Conservation (phyloP, 2,329 filamentous ascomycete genomes). For the Mollisiaceae sp. region DNA sequence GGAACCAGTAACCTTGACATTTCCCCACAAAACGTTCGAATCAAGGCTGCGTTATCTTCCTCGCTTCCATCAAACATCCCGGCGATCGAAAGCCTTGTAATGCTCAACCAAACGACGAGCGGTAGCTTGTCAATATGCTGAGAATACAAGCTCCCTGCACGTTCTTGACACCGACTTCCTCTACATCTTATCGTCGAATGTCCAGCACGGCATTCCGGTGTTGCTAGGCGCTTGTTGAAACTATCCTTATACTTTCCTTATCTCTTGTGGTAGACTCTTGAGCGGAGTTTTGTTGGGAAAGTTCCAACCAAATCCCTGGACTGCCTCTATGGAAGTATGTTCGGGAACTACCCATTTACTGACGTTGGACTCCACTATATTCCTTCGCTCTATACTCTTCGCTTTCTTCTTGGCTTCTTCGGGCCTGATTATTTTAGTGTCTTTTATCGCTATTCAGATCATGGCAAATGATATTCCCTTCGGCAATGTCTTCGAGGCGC, state of each 20-base stretch:
- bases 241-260: not conserved
- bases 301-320: conserved; percentile 19
- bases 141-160: not conserved
- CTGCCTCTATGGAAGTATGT: conserved; percentile 19
- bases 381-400: conserved; percentile 52
- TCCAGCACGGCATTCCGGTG: not conserved
- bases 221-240: too few species aligned
- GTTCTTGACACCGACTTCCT: not conserved
- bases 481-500: too few species aligned
- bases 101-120: not conserved
- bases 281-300: too few species aligned
- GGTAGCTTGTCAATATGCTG: not conserved
- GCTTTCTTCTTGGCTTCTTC: conserved; percentile 59
- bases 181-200: not conserved
- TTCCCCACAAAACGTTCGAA: not conserved
- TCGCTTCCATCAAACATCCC: not conserved
- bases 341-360: conserved; percentile 30
- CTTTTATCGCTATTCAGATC: conserved; percentile 44
- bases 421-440: conserved; percentile 52
- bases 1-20: conserved; percentile 2
- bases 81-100: not conserved
- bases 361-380: conserved; percentile 25
- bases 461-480: too few species aligned
- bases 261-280: too few species aligned
- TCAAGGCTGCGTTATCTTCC: not conserved